Percentiles rank a stretch among this genome's conserved stretches.
These are phyloP conservation scores for Fallopia convolvulus DNA, from an alignment of 148 eudicot genomes.

Conservation along the genomic window DNA sequence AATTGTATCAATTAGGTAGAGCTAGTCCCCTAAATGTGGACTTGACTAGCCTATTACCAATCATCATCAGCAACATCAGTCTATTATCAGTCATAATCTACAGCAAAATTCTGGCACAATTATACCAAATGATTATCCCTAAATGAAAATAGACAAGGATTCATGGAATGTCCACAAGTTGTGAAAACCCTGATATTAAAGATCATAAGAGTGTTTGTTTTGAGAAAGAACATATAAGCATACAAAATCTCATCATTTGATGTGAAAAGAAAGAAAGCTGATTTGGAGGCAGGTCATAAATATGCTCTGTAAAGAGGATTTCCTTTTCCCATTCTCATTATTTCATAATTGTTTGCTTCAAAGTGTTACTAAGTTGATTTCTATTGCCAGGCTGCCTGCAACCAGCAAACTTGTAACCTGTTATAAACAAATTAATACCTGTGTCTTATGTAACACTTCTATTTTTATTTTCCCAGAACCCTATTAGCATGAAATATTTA, in stretches of 20 bases:
- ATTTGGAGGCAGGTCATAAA: conserved; percentile 2
- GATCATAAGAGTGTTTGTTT: neutral
- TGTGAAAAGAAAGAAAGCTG: conserved; percentile 2
- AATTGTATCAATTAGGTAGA: neutral
- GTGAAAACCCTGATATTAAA: neutral
- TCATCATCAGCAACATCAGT: neutral
- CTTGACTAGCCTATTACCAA: neutral
- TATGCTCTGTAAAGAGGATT: neutral
- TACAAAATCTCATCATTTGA: neutral
- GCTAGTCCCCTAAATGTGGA: neutral
- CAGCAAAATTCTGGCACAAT: neutral
- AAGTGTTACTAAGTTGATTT: no score
- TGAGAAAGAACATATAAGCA: neutral
- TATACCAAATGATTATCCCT: neutral
- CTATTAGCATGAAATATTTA: no score
- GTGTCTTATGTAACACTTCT: no score
- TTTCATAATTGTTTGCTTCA: no score
- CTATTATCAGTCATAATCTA: neutral
- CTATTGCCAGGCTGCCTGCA: no score
- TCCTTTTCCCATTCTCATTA: neutral
- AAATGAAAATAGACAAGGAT: neutral
- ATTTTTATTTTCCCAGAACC: no score
- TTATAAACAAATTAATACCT: no score
- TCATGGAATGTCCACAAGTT: neutral
- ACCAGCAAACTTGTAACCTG: no score